Conservation (phyloP, 495 filamentous ascomycete genomes). For the Daldinia childiae region DNA sequence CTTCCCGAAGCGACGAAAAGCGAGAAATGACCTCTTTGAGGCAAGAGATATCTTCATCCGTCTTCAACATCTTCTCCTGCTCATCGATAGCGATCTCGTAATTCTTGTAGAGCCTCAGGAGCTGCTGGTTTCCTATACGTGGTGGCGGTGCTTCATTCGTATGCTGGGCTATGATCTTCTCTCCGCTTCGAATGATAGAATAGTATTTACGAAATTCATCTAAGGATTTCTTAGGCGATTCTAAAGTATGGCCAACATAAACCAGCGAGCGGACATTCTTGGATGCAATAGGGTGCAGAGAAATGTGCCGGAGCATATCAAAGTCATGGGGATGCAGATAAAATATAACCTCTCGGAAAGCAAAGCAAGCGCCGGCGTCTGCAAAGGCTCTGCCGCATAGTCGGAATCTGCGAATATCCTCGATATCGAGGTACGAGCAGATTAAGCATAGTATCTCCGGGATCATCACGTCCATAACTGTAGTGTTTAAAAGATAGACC, state of each 20-base stretch:
- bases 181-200: not conserved
- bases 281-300: conserved; percentile 29
- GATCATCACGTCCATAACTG: conserved; percentile 20
- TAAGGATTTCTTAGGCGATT: not conserved
- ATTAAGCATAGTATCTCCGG: conserved; percentile 29
- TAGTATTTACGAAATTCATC: conserved; percentile 2
- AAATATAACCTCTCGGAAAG: conserved; percentile 44
- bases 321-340: conserved; percentile 37
- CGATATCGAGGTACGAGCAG: conserved; percentile 32
- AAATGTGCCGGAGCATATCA: conserved; percentile 33
- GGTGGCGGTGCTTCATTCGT: not conserved
- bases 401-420: conserved; percentile 27
- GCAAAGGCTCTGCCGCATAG: conserved; percentile 35
- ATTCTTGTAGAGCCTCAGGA: conserved; percentile 16
- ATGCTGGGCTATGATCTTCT: not conserved
- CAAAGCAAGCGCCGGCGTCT: conserved; percentile 26
- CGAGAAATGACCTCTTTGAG: conserved; percentile 23
- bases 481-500: not conserved
- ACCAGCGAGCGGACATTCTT: conserved; percentile 29
- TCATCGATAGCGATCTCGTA: conserved; percentile 11
- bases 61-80: conserved; percentile 16
- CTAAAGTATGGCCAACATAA: conserved; percentile 23
- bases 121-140: not conserved
- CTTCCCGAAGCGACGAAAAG: conserved; percentile 19
- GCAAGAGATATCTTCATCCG: conserved; percentile 20